Percentiles rank a stretch among this genome's conserved stretches.
These are phyloP conservation scores for Trichophyton schoenleinii DNA, from an alignment of 2,329 filamentous ascomycete genomes.

Conservation along the genomic window DNA sequence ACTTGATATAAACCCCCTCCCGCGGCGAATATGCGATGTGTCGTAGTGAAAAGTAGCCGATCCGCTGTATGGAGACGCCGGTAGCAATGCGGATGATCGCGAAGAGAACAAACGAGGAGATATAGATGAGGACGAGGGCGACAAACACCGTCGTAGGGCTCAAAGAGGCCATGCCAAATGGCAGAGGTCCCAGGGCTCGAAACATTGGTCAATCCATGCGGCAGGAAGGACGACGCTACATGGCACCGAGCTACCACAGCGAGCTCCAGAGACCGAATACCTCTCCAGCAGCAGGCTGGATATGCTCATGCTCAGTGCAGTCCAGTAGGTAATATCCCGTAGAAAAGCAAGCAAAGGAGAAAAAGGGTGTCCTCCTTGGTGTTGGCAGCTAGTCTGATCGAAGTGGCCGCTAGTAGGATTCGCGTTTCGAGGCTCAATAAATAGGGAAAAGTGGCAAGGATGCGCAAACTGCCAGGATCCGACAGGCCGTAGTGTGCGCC, in stretches of 20 bases:
- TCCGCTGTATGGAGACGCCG: constrained; percentile 86
- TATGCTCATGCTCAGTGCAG: neutral
- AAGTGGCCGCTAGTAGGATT: neutral
- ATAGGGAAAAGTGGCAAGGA: neutral
- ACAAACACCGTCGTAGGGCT: constrained; percentile 73
- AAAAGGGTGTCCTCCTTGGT: neutral
- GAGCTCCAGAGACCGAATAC: neutral
- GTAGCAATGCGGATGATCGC: constrained; percentile 85
- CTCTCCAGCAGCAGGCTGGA: neutral
- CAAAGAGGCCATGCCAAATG: constrained; percentile 32
- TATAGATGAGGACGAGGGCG: constrained; percentile 71
- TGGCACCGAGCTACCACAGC: neutral
- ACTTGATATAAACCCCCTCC: constrained; percentile 80
- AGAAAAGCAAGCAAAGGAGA: neutral
- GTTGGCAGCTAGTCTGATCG: neutral
- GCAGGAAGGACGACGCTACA: constrained; percentile 3
- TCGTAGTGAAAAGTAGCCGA: constrained; percentile 84
- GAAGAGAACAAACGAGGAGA: constrained; percentile 85
- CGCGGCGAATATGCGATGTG: constrained; percentile 79
- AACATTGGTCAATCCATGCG: constrained; percentile 5
- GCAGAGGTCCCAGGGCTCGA: constrained; percentile 4
- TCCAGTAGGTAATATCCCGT: neutral
- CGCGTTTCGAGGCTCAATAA: neutral
- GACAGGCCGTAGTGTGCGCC: neutral
- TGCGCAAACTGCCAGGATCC: neutral